A percentile compares a stretch with the other conserved stretches of the same genome.
Conservation (phyloP, 2,329 filamentous ascomycete genomes). For the Aureobasidium sp. region DNA sequence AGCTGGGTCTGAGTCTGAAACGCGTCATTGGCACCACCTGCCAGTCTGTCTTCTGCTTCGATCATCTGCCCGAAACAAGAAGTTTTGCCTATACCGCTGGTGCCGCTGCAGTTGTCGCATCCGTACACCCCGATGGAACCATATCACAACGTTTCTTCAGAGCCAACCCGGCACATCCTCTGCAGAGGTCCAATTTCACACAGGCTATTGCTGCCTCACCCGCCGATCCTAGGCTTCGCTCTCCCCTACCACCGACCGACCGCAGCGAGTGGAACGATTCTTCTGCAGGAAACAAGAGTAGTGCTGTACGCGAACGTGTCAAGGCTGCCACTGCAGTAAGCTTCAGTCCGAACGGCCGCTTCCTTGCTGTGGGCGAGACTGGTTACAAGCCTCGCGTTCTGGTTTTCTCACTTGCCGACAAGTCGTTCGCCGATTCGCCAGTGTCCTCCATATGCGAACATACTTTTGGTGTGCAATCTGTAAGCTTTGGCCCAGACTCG, state of each 20-base stretch:
- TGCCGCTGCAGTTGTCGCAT: constrained; percentile 83
- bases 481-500: constrained; percentile 84
- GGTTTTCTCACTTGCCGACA: constrained; percentile 72
- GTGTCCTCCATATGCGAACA: constrained; percentile 84
- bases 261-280: constrained; percentile 50
- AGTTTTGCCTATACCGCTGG: constrained; percentile 87
- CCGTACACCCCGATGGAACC: constrained; percentile 57
- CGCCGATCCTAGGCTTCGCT: background rate
- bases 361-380: constrained; percentile 86
- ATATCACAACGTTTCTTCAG: constrained; percentile 81
- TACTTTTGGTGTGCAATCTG: constrained; percentile 75
- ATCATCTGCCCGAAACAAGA: constrained; percentile 60
- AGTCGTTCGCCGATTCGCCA: constrained; percentile 70
- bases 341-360: constrained; percentile 77
- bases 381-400: constrained; percentile 88
- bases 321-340: constrained; percentile 90
- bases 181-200: background rate
- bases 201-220: constrained; percentile 1
- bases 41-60: constrained; percentile 75
- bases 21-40: constrained; percentile 90
- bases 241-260: background rate
- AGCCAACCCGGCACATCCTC: constrained; percentile 38
- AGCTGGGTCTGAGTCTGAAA: constrained; percentile 13
- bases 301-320: constrained; percentile 84
- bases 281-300: constrained; percentile 54